Evolutionary conservation across 1,139 yeast species (phyloP), one percentile per base, ranked within the genome.

Genomic region (Debaryomyces coudertii): DNA sequence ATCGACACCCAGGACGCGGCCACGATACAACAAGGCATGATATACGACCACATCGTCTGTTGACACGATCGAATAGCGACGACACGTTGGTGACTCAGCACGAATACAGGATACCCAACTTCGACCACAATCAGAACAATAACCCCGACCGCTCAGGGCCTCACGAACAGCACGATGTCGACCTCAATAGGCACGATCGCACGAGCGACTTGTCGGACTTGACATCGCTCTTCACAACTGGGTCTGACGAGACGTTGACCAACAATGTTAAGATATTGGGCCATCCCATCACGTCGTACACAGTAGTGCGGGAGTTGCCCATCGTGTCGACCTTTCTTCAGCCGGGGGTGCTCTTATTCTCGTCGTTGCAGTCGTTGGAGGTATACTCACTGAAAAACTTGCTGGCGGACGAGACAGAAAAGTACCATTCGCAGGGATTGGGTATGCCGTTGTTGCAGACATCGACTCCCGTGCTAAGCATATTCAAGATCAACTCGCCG

Each of bases 401-500:
- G 31, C 14, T 43, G 9, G 20, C 38, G 8, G 41, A 38, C 24
- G 37, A 33, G 22, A 12, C 44, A 27, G 42, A 44, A 9, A 23
- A 29, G 18, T 28, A 36, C 15, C 37, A 29, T 11, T 27, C 40
- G 16, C 29, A 40, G 4, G 51, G 46, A 20, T 22, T 30, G 16
- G 48, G 45, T 5, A 16, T 45, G n/a, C 71, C 71, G 1, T 36
- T 66, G 7, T 53, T 69, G 24, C 62, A 62, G 14, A 56, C 69
- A 1, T 58, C 62, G 45, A 55, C 65, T 36, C 61, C 68, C 29
- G 57, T 67, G 47, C 50, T 69, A 42, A 65, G 65, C 38, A 56
- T 71, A 2, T 66, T 71, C 54, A 66, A 60, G 51, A 56, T 62
- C 35, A 66, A 65, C 29, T 52, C 73, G 5, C 77, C 76, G 0